phyloP scores from a whole-genome alignment of 2,329 filamentous ascomycete genomes.

The Hypoxylon sp. region DNA sequence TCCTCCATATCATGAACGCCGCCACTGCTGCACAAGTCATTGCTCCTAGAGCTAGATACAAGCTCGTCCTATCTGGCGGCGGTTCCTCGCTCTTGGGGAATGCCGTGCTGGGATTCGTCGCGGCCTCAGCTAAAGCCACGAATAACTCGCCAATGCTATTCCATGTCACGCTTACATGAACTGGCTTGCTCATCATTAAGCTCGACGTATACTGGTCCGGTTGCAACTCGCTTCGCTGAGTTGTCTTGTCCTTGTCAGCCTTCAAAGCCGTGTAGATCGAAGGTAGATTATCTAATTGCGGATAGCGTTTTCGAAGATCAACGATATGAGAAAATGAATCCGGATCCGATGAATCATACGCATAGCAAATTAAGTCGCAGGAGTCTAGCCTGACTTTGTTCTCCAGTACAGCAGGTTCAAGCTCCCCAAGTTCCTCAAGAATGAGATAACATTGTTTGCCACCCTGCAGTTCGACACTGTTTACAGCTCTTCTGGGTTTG shows the following conservation, averaged over 20 bases:
- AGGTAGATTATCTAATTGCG: slow-evolving; percentile 89
- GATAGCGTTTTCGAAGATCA: slow-evolving; percentile 81
- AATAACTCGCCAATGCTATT: slow-evolving; percentile 94
- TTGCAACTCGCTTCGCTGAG: slow-evolving; percentile 91
- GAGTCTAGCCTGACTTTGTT: slow-evolving; percentile 91
- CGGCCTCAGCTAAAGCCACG: slow-evolving; percentile 89
- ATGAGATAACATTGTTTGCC: slow-evolving; percentile 98
- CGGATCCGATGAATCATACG: slow-evolving; percentile 96
- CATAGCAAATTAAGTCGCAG: slow-evolving; percentile 94
- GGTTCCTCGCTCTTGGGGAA: slow-evolving; percentile 94
- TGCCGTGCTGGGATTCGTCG: slow-evolving; percentile 88
- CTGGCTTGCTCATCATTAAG: slow-evolving; percentile 88
- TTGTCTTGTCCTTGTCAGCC: slow-evolving; percentile 95
- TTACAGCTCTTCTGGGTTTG: slow-evolving; percentile 92
- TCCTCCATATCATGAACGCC: slow-evolving; percentile 75
- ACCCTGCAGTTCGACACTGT: slow-evolving; percentile 94
- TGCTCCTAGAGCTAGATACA: slow-evolving; percentile 88
- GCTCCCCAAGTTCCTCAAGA: slow-evolving; percentile 91
- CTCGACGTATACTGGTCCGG: slow-evolving; percentile 91
- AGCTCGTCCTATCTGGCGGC: slow-evolving; percentile 82
- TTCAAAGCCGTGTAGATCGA: slow-evolving; percentile 94
- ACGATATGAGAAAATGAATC: slow-evolving; percentile 96
- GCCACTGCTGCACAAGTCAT: slow-evolving; percentile 74
- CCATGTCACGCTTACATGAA: slow-evolving; percentile 97
- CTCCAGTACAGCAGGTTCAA: slow-evolving; percentile 95